Percentiles rank a stretch among this genome's conserved stretches.
These are phyloP conservation scores for Yamadazyma taylorii DNA, from an alignment of 1,139 yeast species.

Conservation along the genomic window DNA sequence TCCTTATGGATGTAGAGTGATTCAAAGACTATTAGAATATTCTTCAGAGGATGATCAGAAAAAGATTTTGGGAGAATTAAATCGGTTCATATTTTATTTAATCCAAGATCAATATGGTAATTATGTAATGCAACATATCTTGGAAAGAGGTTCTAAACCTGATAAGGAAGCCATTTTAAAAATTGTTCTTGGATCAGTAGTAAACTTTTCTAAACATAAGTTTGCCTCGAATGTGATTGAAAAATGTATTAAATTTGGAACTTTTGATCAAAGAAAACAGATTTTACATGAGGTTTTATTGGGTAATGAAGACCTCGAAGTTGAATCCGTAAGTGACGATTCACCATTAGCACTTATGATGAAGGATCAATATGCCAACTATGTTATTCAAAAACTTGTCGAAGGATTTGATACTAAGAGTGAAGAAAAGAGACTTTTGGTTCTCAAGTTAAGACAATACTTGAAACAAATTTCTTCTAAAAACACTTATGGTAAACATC, in stretches of 20 bases:
- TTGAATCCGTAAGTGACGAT: slow-evolving; percentile 52
- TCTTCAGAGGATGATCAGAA: slow-evolving; percentile 63
- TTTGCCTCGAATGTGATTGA: slow-evolving; percentile 98
- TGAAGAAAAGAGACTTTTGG: slow-evolving; percentile 61
- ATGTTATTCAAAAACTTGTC: slow-evolving; percentile 91
- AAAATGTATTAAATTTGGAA: slow-evolving; percentile 80
- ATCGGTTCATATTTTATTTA: slow-evolving; percentile 68
- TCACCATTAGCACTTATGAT: slow-evolving; percentile 81
- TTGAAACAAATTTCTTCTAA: slow-evolving; percentile 56
- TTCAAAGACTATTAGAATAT: slow-evolving; percentile 86
- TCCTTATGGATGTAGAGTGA: slow-evolving; percentile 96
- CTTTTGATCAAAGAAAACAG: slow-evolving; percentile 56
- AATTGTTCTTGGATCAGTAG: slow-evolving; percentile 58
- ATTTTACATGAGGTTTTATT: slow-evolving; percentile 64
- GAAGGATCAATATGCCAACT: slow-evolving; percentile 97
- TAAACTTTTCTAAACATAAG: slow-evolving; percentile 86
- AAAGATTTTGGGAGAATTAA: slow-evolving; percentile 67
- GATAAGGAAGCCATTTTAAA: slow-evolving; percentile 43
- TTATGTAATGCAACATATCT: slow-evolving; percentile 93
- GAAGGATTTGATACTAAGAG: slow-evolving; percentile 70
- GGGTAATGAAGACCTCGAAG: slow-evolving; percentile 42
- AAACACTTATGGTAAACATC: slow-evolving; percentile 72
- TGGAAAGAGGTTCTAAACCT: slow-evolving; percentile 69
- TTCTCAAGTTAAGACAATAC: slow-evolving; percentile 61
- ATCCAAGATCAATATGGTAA: slow-evolving; percentile 97